phyloP scores from a whole-genome alignment of 2,329 filamentous ascomycete genomes.

The Aspergillus glaucus region DNA sequence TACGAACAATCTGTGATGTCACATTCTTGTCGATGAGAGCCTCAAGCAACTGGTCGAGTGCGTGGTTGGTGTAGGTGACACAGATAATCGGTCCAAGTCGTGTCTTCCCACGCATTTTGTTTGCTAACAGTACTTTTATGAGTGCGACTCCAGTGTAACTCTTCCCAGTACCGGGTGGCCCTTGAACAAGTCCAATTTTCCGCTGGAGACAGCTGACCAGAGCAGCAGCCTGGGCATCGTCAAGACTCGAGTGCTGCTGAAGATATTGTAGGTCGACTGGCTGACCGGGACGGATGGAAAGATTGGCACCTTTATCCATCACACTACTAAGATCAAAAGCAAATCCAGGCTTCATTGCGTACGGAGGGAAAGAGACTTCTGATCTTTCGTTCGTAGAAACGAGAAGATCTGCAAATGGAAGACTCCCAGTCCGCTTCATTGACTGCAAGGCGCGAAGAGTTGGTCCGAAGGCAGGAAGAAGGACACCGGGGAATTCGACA shows the following conservation, averaged over 20 bases:
- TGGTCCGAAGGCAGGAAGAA: too few species aligned
- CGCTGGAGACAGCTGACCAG: slow-evolving; percentile 9
- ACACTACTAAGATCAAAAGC: too few species aligned
- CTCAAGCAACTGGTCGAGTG: slow-evolving; percentile 54
- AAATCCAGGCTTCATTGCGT: too few species aligned
- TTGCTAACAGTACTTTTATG: slow-evolving; percentile 22
- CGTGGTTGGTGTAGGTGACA: slow-evolving; percentile 48
- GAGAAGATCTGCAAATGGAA: too few species aligned
- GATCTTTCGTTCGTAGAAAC: too few species aligned
- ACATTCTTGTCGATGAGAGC: slow-evolving; percentile 42
- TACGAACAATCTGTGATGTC: slow-evolving; percentile 51
- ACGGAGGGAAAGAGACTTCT: too few species aligned
- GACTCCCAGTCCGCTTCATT: too few species aligned
- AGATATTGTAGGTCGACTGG: slow-evolving; percentile 7
- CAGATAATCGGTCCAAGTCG: slow-evolving; percentile 41
- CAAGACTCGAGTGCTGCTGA: slow-evolving; percentile 7
- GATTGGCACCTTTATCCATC: too few species aligned
- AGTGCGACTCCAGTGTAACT: slow-evolving; percentile 18
- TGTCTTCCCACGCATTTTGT: slow-evolving; percentile 15
- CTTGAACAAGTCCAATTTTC: slow-evolving; percentile 15
- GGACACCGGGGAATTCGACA: too few species aligned
- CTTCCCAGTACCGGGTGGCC: slow-evolving; percentile 20
- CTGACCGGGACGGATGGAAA: neutral
- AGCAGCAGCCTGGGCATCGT: slow-evolving; percentile 10
- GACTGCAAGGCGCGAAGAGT: too few species aligned